Percentiles rank a stretch among this genome's conserved stretches.
Conservation (phyloP, 108 stramenopile species). For the Heterococcus sp. region DNA sequence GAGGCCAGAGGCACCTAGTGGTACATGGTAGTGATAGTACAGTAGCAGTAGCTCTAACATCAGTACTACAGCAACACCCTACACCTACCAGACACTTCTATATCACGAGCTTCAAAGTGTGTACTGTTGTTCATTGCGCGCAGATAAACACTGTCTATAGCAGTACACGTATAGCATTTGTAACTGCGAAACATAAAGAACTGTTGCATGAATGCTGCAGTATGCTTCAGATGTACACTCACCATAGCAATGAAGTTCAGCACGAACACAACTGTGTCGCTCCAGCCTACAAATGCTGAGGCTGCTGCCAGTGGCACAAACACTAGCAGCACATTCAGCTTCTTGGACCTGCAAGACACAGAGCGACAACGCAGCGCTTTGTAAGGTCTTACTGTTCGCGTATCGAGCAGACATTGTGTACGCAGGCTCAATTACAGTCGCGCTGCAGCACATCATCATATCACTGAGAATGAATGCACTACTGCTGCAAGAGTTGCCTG, state of each 20-base stretch:
- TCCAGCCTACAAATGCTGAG: slow-evolving; percentile 6
- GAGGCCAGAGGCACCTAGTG: slow-evolving; percentile 68
- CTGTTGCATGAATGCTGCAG: background rate
- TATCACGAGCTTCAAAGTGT: background rate
- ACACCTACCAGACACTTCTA: background rate
- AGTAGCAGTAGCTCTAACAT: background rate
- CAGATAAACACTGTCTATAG: background rate
- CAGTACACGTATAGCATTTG: background rate
- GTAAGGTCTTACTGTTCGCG: too few species aligned
- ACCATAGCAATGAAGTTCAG: slow-evolving; percentile 85
- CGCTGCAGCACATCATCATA: too few species aligned
- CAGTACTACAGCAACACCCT: background rate
- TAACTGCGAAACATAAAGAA: background rate
- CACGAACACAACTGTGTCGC: slow-evolving; percentile 65
- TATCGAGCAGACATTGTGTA: too few species aligned
- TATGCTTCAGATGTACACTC: slow-evolving; percentile 46
- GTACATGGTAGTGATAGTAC: background rate
- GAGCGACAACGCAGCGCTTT: too few species aligned
- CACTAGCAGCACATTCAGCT: slow-evolving; percentile 6
- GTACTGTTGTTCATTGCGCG: background rate
- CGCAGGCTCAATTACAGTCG: too few species aligned
- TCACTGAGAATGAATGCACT: too few species aligned
- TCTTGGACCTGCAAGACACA: background rate
- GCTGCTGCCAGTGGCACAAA: slow-evolving; percentile 22
- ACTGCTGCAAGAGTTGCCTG: too few species aligned